Conservation (phyloP, 345 rosid species). For the Rhodomyrtus tomentosa region DNA sequence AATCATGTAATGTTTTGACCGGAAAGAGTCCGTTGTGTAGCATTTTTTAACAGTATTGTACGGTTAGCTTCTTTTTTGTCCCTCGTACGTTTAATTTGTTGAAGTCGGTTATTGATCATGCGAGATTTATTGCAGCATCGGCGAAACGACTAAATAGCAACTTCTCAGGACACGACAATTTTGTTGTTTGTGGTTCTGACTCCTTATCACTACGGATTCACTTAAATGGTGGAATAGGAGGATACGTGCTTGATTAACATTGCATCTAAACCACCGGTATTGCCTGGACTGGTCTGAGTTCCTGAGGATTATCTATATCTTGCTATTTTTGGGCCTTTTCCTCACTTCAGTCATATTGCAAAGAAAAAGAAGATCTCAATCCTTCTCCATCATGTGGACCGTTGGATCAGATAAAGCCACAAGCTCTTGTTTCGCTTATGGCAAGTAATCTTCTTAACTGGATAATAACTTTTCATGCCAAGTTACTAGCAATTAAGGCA, state of each 20-base stretch:
- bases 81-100: background rate
- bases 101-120: background rate
- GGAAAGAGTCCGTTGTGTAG: background rate
- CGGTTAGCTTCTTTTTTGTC: background rate
- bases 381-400: background rate
- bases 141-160: background rate
- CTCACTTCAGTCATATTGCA: background rate
- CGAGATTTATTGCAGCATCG: background rate
- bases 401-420: background rate
- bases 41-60: background rate
- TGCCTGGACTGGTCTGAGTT: background rate
- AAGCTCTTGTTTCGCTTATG: background rate
- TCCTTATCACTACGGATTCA: background rate
- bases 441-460: background rate
- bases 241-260: background rate
- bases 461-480: background rate
- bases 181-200: background rate
- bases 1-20: conserved; percentile 7
- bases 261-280: background rate
- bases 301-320: background rate
- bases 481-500: background rate
- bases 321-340: background rate
- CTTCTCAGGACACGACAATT: background rate
- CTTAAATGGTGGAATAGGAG: background rate
- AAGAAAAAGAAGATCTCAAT: background rate